These are phyloP conservation scores for Bonia amplexicaulis DNA, from an alignment of 176 grass and related monocot species.

Conservation along the genomic window DNA sequence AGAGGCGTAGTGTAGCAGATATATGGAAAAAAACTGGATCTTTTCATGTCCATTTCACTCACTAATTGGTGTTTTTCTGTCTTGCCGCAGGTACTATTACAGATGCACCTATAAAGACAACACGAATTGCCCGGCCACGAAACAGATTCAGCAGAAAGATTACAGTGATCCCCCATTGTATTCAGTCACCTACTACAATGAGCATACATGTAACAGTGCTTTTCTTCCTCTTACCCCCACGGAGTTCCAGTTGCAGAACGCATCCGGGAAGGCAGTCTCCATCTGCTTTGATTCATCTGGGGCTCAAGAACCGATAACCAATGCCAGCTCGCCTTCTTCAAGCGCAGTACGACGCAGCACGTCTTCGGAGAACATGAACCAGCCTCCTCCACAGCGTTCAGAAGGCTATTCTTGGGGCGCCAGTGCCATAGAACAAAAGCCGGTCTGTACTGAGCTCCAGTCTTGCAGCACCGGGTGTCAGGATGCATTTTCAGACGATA, in stretches of 20 bases:
- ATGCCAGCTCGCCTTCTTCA: conserved; percentile 43
- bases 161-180: conserved; percentile 61
- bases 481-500: conserved; percentile 19
- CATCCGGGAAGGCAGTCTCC: conserved; percentile 54
- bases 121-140: conserved; percentile 55
- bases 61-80: background rate
- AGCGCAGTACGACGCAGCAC: conserved; percentile 5
- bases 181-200: conserved; percentile 60
- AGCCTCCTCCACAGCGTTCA: conserved; percentile 3
- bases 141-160: conserved; percentile 69
- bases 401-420: conserved; percentile 37
- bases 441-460: background rate
- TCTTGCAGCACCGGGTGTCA: conserved; percentile 45
- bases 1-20: background rate
- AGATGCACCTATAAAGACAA: conserved; percentile 68
- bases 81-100: conserved; percentile 50
- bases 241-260: conserved; percentile 45
- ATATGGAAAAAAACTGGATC: background rate
- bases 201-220: conserved; percentile 58
- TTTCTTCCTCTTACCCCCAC: conserved; percentile 45
- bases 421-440: conserved; percentile 35
- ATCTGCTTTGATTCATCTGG: conserved; percentile 56
- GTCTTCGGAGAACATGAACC: conserved; percentile 20
- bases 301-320: conserved; percentile 16
- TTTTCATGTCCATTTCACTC: background rate